These are phyloP conservation scores for Teunomyces gatunensis DNA, from an alignment of 805 yeast species.

Conservation along the genomic window DNA sequence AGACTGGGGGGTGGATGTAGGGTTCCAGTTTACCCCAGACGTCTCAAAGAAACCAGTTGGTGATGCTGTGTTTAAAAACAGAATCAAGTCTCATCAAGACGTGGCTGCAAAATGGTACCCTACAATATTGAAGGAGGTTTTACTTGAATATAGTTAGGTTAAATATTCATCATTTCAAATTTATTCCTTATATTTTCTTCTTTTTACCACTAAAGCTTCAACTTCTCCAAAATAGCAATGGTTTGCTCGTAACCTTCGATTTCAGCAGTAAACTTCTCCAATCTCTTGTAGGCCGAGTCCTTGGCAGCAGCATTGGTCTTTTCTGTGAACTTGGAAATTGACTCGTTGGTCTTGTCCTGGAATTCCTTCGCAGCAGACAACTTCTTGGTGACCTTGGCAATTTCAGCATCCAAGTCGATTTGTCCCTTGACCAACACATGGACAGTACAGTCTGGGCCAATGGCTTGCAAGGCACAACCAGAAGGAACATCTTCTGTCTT, in stretches of 20 bases:
- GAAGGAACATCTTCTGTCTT: constrained; percentile 62
- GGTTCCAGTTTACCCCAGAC: constrained; percentile 40
- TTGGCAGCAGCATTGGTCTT: constrained; percentile 84
- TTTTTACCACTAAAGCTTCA: constrained; percentile 44
- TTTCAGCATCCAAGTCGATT: constrained; percentile 89
- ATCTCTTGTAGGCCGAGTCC: constrained; percentile 66
- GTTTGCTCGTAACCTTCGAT: constrained; percentile 87
- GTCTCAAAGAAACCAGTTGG: constrained; percentile 44
- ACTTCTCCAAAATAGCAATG: constrained; percentile 76
- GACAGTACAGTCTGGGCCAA: constrained; percentile 77
- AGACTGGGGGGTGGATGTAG: constrained; percentile 37
- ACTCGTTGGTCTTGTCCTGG: constrained; percentile 64
- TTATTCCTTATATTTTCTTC: neutral
- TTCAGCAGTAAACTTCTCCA: constrained; percentile 76
- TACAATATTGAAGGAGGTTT: constrained; percentile 30
- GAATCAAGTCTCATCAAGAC: constrained; percentile 44
- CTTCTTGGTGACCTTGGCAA: constrained; percentile 76
- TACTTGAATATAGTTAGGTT: constrained; percentile 10
- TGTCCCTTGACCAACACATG: constrained; percentile 93
- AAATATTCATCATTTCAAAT: neutral
- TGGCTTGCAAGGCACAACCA: constrained; percentile 86
- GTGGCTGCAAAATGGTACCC: constrained; percentile 46
- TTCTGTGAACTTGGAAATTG: constrained; percentile 75
- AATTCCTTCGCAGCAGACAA: constrained; percentile 61
- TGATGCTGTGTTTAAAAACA: constrained; percentile 43